Base-by-base conservation (phyloP, 768 basidiomycete genomes). In the Kwoniella dendrophila region DNA sequence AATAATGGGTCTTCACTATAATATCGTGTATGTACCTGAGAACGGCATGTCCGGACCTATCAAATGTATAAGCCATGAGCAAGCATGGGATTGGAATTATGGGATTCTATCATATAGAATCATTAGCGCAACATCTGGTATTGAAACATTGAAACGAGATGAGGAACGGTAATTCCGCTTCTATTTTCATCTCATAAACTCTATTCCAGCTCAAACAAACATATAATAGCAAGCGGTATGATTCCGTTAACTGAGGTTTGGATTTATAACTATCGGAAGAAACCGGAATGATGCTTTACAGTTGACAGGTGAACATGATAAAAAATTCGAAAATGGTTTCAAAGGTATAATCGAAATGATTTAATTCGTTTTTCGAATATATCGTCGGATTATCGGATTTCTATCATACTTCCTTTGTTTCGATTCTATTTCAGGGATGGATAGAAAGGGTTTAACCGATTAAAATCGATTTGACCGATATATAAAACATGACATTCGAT, bases 371-470 rank as follows among this genome's bases (percentile, higher is more conserved):
- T 56, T 56, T 56, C 55, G 56, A 50, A 58, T 58, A 8, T 26
- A 51, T 51, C 56, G 34, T 58, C 56, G 56, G 56, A 27, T 44
- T 18, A 36, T 58, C 56, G 56, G 56, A 40, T 58, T 58, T n/a
- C n/a, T n/a, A n/a, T n/a, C n/a, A n/a, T n/a, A n/a, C n/a, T n/a
- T n/a, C n/a, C n/a, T n/a, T n/a, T n/a, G n/a, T n/a, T n/a, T n/a
- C n/a, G n/a, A n/a, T n/a, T n/a, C n/a, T n/a, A n/a, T n/a, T n/a
- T n/a, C n/a, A n/a, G n/a, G n/a, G n/a, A n/a, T n/a, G n/a, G n/a
- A n/a, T n/a, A n/a, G 16, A 33, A n/a, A 20, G 16, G 20, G 30
- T 11, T 38, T 22, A 20, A 29, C 43, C 55, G 44, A 38, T 45
- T 16, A 41, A 32, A n/a, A 27, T 44, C 41, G 30, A 45, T 56